phyloP scores from a whole-genome alignment of 495 filamentous ascomycete genomes.

The Aspergillus avenaceus region DNA sequence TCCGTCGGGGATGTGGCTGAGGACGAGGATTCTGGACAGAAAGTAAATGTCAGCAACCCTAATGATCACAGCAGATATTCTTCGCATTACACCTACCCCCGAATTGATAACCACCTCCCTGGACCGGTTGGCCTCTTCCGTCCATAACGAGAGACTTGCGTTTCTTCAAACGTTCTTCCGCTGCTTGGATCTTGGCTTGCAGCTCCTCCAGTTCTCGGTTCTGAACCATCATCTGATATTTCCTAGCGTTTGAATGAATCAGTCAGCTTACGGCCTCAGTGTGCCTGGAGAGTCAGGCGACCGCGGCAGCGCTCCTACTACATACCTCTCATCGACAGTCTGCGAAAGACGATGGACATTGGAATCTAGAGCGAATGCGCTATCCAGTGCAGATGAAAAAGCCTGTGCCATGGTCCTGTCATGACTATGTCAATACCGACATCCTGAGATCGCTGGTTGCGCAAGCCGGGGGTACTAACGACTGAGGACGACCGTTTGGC shows the following conservation, averaged over 20 bases:
- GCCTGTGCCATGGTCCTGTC: conserved; percentile 78
- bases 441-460: not conserved
- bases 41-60: conserved; percentile 5
- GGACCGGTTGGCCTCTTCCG: conserved; percentile 4
- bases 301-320: not conserved
- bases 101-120: conserved; percentile 17
- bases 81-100: conserved; percentile 13
- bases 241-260: conserved; percentile 20
- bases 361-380: conserved; percentile 82
- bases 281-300: not conserved
- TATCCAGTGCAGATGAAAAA: conserved; percentile 82
- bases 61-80: not conserved
- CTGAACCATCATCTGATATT: conserved; percentile 72
- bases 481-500: conserved; percentile 73
- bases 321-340: conserved; percentile 82
- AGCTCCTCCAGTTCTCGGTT: conserved; percentile 78
- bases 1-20: conserved; percentile 21
- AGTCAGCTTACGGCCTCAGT: not conserved
- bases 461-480: conserved; percentile 51
- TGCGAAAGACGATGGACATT: conserved; percentile 71
- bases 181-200: conserved; percentile 76
- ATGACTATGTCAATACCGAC: conserved; percentile 23
- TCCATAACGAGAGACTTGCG: conserved; percentile 21
- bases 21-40: conserved; percentile 11
- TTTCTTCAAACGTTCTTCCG: conserved; percentile 73